phyloP scores from a whole-genome alignment of 2,329 filamentous ascomycete species.

The Ascochyta koolunga region DNA sequence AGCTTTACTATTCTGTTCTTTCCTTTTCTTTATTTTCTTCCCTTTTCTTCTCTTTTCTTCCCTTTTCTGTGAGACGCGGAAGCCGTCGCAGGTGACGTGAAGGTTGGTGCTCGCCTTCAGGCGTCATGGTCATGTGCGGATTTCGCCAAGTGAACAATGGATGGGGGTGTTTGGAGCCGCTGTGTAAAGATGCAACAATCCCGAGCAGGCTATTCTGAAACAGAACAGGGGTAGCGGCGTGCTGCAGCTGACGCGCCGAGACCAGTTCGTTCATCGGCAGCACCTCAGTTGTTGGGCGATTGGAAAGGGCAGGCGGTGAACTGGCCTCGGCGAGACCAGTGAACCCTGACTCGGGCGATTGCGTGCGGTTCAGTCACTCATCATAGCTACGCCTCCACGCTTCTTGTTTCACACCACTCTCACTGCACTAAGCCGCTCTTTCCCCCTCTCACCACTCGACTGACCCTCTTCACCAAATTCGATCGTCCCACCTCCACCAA shows the following conservation, averaged over 20 bases:
- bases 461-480: constrained; percentile 15
- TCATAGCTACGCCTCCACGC: constrained; percentile 14
- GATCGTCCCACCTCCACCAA: not conserved
- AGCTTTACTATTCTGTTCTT: not conserved
- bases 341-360: constrained; percentile 27
- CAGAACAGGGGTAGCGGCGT: constrained; percentile 2
- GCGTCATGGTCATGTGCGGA: constrained; percentile 15
- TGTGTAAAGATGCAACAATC: constrained; percentile 7
- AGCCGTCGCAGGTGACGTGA: constrained; percentile 16
- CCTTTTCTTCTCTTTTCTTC: not conserved
- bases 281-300: constrained; percentile 9
- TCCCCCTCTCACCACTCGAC: constrained; percentile 15
- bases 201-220: constrained; percentile 2
- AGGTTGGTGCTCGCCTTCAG: constrained; percentile 2
- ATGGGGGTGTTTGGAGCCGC: not conserved
- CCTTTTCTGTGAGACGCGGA: not conserved
- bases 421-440: constrained; percentile 9
- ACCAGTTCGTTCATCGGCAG: not conserved
- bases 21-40: too few relatives aligned
- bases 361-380: constrained; percentile 24
- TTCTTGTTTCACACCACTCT: constrained; percentile 10
- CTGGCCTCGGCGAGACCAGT: constrained; percentile 17
- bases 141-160: constrained; percentile 11
- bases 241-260: constrained; percentile 11
- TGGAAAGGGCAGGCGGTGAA: constrained; percentile 19